These are phyloP conservation scores for Strobilomyces dryophilus DNA, from an alignment of 768 basidiomycete genomes.

Conservation along the genomic window DNA sequence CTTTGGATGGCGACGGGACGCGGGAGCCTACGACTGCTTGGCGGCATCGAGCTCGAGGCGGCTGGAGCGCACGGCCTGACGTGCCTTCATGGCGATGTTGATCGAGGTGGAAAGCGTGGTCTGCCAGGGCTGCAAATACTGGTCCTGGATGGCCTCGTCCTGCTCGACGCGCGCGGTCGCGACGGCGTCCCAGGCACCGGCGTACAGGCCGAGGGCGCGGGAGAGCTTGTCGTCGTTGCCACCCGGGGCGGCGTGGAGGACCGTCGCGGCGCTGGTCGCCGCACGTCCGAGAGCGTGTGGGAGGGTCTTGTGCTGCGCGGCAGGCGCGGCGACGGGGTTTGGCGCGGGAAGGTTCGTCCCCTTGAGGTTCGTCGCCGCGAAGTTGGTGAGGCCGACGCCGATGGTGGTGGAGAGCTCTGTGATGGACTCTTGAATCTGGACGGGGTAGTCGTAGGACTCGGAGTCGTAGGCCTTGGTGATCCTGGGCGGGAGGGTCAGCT, in stretches of 20 bases:
- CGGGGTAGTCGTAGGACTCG: constrained; percentile 88
- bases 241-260: constrained; percentile 41
- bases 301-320: constrained; percentile 86
- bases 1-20: background rate
- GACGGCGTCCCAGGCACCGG: constrained; percentile 80
- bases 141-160: constrained; percentile 61
- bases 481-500: constrained; percentile 35
- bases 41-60: constrained; percentile 88
- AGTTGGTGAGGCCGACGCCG: constrained; percentile 71
- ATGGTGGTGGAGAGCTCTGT: constrained; percentile 68
- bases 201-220: constrained; percentile 74
- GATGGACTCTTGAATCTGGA: constrained; percentile 80
- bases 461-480: constrained; percentile 85
- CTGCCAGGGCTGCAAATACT: constrained; percentile 83
- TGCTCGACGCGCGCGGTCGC: constrained; percentile 76
- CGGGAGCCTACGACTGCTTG: constrained; percentile 67
- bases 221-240: constrained; percentile 66
- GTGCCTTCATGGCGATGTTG: constrained; percentile 88
- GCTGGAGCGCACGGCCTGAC: constrained; percentile 74
- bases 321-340: constrained; percentile 47
- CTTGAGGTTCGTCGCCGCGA: constrained; percentile 85
- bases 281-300: constrained; percentile 91
- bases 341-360: constrained; percentile 84
- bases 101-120: constrained; percentile 81
- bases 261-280: constrained; percentile 54